Evolutionary conservation across 2,329 filamentous ascomycete genomes (phyloP), one percentile per base, ranked within the genome.

Genomic region (Pyrenochaeta sp.): DNA sequence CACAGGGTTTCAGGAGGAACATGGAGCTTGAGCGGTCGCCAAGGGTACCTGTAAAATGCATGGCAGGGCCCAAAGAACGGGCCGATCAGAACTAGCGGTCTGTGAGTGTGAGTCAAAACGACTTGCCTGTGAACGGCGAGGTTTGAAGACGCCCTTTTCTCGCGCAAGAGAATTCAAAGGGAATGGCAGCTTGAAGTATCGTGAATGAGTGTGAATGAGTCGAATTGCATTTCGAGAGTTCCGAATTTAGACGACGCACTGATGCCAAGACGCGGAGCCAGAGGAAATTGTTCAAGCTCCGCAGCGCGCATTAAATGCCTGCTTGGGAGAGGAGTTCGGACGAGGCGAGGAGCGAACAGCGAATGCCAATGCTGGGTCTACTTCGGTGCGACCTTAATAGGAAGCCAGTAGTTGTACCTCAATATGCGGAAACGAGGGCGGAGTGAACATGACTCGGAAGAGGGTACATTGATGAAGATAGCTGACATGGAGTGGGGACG

Each of bases 141-240:
- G 25, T 25, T 25, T n/a, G 40, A 25, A n/a, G 28, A 53, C 37
- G 6, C 48, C 45, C 44, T 49, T 24, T 30, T 37, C 22, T 19
- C 10, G 40, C 22, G 7, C 10, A 27, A 13, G 8, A 25, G 22
- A 43, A 9, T 15, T 32, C 5, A 15, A 30, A 28, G 50, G 37
- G 50, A 54, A 19, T 37, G 22, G 43, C 10, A 30, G n/a, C 24
- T 49, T 43, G 36, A 37, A 15, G 46, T 39, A 49, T 53, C 52
- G 36, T 30, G 51, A 27, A 49, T 59, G 56, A 52, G 52, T 39
- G 28, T 30, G 24, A 5, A 56, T 59, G 56, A 59, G 56, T 56
- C 53, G 48, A 45, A 10, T 25, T 42, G 43, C 56, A 22, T 51
- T 36, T 43, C 25, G 36, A 52, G 55, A 39, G 12, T 4, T 9